Conservation (phyloP, 2,329 filamentous ascomycete genomes). For the Nannizziopsis barbatae region DNA sequence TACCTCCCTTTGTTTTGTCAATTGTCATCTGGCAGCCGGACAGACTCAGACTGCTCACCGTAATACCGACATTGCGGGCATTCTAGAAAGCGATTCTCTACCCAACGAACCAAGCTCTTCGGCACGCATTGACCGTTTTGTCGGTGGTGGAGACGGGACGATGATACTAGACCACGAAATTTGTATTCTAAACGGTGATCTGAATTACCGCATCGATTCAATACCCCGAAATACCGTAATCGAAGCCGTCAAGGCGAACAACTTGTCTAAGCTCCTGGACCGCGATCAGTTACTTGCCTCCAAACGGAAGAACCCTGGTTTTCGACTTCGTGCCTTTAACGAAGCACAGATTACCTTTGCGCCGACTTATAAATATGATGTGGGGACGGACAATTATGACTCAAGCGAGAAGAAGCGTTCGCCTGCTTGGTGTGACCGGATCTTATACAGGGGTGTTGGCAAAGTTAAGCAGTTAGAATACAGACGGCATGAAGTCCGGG, state of each 20-base stretch:
- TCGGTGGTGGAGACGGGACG: constrained; percentile 84
- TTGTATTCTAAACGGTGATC: constrained; percentile 88
- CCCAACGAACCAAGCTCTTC: constrained; percentile 57
- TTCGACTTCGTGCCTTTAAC: constrained; percentile 78
- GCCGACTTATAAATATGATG: constrained; percentile 97
- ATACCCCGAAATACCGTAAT: constrained; percentile 92
- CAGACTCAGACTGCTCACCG: constrained; percentile 82
- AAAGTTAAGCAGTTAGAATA: constrained; percentile 84
- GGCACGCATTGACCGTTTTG: constrained; percentile 63
- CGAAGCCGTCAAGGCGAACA: constrained; percentile 67
- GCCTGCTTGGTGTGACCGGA: constrained; percentile 90
- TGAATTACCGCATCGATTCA: constrained; percentile 97
- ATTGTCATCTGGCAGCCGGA: constrained; percentile 91
- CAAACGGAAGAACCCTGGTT: constrained; percentile 76
- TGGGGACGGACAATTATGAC: constrained; percentile 88
- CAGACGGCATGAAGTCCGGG: constrained; percentile 72
- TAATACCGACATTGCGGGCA: constrained; percentile 83
- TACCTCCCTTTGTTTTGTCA: constrained; percentile 88
- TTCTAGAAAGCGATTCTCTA: constrained; percentile 70
- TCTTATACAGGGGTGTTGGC: constrained; percentile 73
- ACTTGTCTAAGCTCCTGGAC: constrained; percentile 76
- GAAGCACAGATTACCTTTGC: constrained; percentile 84
- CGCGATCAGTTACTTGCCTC: constrained; percentile 87
- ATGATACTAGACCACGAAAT: constrained; percentile 97
- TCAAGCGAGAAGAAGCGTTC: constrained; percentile 87